phyloP scores from a whole-genome alignment of 305 asterid genomes.

The Fraxinus floribunda region DNA sequence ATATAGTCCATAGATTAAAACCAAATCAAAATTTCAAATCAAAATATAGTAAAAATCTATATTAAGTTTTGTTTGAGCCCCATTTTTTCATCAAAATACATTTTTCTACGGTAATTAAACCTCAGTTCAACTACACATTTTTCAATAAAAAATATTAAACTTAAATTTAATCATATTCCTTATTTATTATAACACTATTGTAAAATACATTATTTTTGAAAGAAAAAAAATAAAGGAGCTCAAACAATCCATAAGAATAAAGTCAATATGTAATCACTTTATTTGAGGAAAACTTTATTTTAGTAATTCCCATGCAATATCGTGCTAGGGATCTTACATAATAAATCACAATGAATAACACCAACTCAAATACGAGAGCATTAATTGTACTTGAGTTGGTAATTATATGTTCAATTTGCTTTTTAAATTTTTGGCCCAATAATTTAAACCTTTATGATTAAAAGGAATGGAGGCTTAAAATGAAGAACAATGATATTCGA shows the following conservation, averaged over 20 bases:
- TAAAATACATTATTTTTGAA: no score
- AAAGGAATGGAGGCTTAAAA: not conserved
- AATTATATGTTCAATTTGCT: not conserved
- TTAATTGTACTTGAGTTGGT: not conserved
- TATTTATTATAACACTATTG: no score
- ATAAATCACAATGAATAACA: not conserved
- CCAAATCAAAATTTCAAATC: no score
- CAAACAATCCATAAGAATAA: no score
- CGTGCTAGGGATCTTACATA: not conserved
- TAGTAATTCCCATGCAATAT: not conserved
- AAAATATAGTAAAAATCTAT: no score
- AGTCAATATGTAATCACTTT: not conserved
- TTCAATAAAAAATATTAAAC: no score
- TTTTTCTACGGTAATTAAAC: no score
- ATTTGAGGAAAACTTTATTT: not conserved
- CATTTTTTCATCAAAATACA: no score
- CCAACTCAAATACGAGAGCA: not conserved
- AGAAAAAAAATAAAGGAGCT: no score
- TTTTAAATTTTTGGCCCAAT: not conserved
- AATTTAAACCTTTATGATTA: not conserved
- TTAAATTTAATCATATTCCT: no score
- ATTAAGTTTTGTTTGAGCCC: no score
- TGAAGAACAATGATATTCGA: not conserved
- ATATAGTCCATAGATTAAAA: not conserved
- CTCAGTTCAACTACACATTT: no score